Base-by-base conservation (phyloP, 768 basidiomycete genomes). In the Paxillus ammoniavirescens region DNA sequence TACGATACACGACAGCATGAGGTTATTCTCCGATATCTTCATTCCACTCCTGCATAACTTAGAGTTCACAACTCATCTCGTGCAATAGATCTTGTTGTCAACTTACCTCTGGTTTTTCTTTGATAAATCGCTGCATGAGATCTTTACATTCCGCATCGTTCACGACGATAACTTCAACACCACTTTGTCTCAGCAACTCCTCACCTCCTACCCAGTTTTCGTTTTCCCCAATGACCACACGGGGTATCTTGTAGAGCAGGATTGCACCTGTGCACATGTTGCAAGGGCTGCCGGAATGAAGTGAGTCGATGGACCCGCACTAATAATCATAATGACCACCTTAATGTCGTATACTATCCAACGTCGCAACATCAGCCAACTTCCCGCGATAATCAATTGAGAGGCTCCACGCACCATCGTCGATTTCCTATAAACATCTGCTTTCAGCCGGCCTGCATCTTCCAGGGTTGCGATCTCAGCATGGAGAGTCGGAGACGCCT, bases 171-270 rank as follows among this genome's bases (percentile, higher is more conserved):
- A 83, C 75, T 55, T 88, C 78, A 17, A 86, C 80, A 3, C 84
- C 84, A 17, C 74, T 69, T 13, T 62, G 65, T 36, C 71, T 74
- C 14, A 88, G 72, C 17, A 84, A 69, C 17, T 79, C 74, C 58
- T 87, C 85, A 1, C 73, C 77, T 8, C 82, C 83, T 14, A 76
- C 55, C 59, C 78, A 82, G 36, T 74, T 86, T 15, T 55, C 43
- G 56, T 85, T 83, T 63, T 87, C 85, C 15, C 84, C 84, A 44
- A 87, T 80, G 10, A 88, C 83, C 8, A 86, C 79, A 6, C 84
- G 76, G 5, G 82, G 81, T 38, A 87, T 85, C 43, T 79, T 78
- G 68, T 83, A 86, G 9, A 86, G 71, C n/a, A 82, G 54, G 23
- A 83, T 80, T 1, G 84, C 79, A 8, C 84, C 85, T 1, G 79